Evolutionary conservation across 2,329 filamentous ascomycete species (phyloP).

Genomic region (Cladosporium sp.): DNA sequence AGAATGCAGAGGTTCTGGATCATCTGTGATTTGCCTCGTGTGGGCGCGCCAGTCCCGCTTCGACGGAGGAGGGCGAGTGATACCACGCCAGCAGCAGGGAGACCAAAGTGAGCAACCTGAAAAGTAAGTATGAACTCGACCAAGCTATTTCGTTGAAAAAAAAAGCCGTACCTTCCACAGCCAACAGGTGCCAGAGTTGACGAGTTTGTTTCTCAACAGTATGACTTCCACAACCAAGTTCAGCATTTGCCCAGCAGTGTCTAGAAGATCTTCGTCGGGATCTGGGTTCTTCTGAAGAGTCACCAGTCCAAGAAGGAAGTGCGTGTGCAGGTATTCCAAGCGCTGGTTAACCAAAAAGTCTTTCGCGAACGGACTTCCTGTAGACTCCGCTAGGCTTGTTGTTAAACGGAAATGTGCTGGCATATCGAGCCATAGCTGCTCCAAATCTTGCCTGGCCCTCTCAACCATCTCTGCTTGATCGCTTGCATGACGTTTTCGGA

Average conservation of each 20-base stretch:
- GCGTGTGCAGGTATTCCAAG: conserved; percentile 33
- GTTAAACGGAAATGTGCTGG: conserved; percentile 21
- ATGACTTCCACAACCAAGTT: conserved; percentile 28
- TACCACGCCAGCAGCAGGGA: conserved; percentile 34
- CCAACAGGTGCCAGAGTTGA: conserved; percentile 32
- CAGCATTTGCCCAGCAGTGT: conserved; percentile 28
- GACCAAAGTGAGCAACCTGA: conserved; percentile 33
- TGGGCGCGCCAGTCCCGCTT: conserved; percentile 4
- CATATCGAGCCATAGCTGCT: conserved; percentile 26
- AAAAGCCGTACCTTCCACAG: conserved; percentile 29
- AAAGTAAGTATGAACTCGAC: background rate
- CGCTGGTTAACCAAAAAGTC: conserved; percentile 32
- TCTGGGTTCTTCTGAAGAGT: conserved; percentile 22
- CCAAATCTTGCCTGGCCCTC: conserved; percentile 1
- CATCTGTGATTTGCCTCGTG: conserved; percentile 20
- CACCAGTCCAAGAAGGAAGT: conserved; percentile 29
- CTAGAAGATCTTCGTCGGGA: conserved; percentile 24
- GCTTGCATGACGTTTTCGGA: conserved; percentile 19
- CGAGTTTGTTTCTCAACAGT: conserved; percentile 27
- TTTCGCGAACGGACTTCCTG: conserved; percentile 19
- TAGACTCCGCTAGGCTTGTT: background rate
- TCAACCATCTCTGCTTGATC: background rate
- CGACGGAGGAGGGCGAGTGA: conserved; percentile 24
- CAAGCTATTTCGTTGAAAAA: conserved; percentile 8
- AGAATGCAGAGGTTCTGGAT: conserved; percentile 31